Evolutionary conservation across 495 filamentous ascomycete species (phyloP).

Genomic region (Penicillium odoratum): DNA sequence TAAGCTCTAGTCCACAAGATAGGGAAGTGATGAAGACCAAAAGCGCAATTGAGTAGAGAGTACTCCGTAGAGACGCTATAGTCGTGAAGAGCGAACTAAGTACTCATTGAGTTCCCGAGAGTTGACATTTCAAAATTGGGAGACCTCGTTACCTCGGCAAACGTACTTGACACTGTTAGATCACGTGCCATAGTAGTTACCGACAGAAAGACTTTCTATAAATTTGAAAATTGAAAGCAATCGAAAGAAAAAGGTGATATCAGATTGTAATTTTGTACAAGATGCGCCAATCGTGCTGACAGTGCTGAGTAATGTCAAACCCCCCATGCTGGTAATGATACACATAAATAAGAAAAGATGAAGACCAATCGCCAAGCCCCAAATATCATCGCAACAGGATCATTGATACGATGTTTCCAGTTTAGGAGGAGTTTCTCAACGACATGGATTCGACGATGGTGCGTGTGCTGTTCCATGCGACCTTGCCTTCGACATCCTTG

Average conservation of each 20-base stretch:
- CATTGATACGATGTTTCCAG: not conserved
- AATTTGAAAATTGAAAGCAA: not conserved
- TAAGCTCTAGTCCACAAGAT: not conserved
- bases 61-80: not conserved
- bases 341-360: conserved; percentile 22
- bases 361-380: conserved; percentile 12
- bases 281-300: conserved; percentile 43
- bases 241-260: conserved; percentile 16
- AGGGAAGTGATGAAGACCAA: not conserved
- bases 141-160: conserved; percentile 27
- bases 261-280: conserved; percentile 36
- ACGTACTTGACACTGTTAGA: not conserved
- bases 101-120: conserved; percentile 4
- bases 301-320: conserved; percentile 29
- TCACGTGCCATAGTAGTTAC: conserved; percentile 11
- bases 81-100: not conserved
- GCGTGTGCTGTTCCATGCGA: conserved; percentile 55
- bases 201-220: not conserved
- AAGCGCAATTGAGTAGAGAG: not conserved
- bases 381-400: conserved; percentile 6
- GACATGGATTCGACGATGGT: conserved; percentile 34
- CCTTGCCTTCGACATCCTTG: conserved; percentile 59
- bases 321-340: conserved; percentile 37
- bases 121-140: conserved; percentile 11
- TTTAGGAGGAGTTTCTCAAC: not conserved